Evolutionary conservation across 2,329 filamentous ascomycete genomes (phyloP), one percentile per base, ranked within the genome.

Genomic region (Penicillium fuscoglaucum): DNA sequence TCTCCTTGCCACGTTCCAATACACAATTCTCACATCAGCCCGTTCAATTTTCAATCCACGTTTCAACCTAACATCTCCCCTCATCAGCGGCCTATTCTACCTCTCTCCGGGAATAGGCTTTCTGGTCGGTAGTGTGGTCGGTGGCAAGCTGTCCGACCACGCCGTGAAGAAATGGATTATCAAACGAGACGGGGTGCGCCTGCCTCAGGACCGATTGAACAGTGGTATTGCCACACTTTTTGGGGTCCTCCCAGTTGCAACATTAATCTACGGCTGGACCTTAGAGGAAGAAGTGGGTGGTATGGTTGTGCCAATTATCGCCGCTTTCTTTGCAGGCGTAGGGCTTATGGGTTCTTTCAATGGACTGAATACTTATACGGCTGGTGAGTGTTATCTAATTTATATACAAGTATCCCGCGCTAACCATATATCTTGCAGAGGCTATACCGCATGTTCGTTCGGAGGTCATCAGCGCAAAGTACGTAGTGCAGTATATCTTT

Each of bases 401-500:
- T 0, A 12, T 21, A 19, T 21, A n/a, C 6, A 62, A 47, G n/a
- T 26, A 26, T 17, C 4, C 5, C 9, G 1, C 24, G 2, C 40
- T 60, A 28, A 61, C 26, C 0, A 39, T 19, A 2, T 43, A 41
- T 1, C 4, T 43, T 26, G 4, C 40, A 70, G 76, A 77, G 65
- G 80, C 80, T 2, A 79, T 84, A 33, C 73, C 73, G 1, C 61
- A 67, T 17, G 59, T 67, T 19, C 84, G 85, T n/a, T 84, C 87
- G 10, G 90, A 93, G 68, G 89, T 93, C 3, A 86, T 91, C 53
- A 88, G 89, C 1, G 88, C 89, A 0, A 95, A 95, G 72, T 95
- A 93, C 72, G 85, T 91, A 62, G 79, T 90, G 39, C 82, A 91
- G 28, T 95, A 93, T 74, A 69, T 91, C 3, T 90, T 91, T 61